Percentiles rank a stretch among this genome's conserved stretches.
Evolutionary conservation across 78 protist genomes (phyloP).

Genomic region (Anaeramoeba flamelloides): DNA sequence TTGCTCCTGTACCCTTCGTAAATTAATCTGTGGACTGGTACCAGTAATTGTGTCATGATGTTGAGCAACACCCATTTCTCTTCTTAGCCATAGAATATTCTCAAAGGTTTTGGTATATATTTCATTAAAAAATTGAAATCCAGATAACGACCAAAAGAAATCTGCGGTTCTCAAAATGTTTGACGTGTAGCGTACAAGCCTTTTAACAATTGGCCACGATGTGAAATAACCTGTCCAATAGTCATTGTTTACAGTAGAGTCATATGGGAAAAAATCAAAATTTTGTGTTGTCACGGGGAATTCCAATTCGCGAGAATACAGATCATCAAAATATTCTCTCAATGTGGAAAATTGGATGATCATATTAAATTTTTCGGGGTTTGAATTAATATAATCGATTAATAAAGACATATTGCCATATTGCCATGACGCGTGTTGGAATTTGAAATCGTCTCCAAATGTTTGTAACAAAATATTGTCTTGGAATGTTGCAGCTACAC

Average conservation of each 20-base stretch:
- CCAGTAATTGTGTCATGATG: neutral
- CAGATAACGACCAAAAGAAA: no score
- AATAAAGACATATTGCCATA: constrained; percentile 8
- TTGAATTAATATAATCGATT: neutral
- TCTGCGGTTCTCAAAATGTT: no score
- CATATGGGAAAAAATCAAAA: constrained; percentile 28
- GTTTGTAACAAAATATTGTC: no score
- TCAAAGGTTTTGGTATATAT: no score
- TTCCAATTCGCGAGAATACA: neutral
- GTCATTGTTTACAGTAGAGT: neutral
- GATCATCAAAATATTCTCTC: constrained; percentile 13
- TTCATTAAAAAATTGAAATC: no score
- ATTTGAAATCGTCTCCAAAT: constrained; percentile 16
- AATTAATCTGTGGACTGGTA: neutral
- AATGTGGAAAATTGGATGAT: constrained; percentile 16
- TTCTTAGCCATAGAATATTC: neutral
- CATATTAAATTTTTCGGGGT: neutral
- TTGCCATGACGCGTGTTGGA: neutral
- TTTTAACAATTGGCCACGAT: constrained; percentile 25
- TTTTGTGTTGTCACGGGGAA: neutral
- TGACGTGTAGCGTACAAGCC: neutral
- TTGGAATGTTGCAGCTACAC: no score
- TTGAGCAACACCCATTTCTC: neutral
- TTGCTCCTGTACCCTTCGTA: no score
- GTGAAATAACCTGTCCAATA: constrained; percentile 33